Conservation (phyloP, 352 stramenopile species). For the Globisporangium mamillatum region DNA sequence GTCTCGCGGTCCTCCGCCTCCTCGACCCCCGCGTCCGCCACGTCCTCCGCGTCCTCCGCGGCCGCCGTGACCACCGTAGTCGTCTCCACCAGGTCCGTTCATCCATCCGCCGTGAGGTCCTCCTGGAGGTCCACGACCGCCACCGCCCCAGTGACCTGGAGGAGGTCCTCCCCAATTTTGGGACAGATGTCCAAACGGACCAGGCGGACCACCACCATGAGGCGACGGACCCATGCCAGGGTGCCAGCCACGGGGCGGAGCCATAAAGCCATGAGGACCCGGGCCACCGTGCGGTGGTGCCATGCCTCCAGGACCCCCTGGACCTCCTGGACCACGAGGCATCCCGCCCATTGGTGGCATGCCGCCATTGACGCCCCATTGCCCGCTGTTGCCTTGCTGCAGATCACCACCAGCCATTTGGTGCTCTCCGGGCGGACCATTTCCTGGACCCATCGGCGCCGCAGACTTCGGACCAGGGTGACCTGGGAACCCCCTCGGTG, state of each 20-base stretch:
- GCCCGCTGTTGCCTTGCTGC: constrained; percentile 24
- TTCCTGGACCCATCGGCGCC: constrained; percentile 7
- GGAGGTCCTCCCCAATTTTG: constrained; percentile 39
- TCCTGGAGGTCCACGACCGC: constrained; percentile 35
- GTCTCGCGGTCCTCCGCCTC: constrained; percentile 19
- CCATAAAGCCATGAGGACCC: constrained; percentile 49
- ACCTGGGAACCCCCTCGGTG: constrained; percentile 20
- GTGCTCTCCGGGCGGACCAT: background rate
- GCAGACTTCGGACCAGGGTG: constrained; percentile 6
- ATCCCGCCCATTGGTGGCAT: constrained; percentile 20
- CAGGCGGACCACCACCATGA: constrained; percentile 17
- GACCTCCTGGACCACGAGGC: constrained; percentile 17
- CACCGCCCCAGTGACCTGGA: constrained; percentile 42
- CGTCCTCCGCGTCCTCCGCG: constrained; percentile 31
- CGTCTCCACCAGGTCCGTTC: constrained; percentile 29
- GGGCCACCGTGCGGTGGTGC: constrained; percentile 3
- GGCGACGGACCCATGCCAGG: constrained; percentile 61
- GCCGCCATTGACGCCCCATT: background rate
- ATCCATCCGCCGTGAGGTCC: constrained; percentile 44
- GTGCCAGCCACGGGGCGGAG: constrained; percentile 61
- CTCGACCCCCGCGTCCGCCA: constrained; percentile 23
- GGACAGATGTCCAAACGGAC: constrained; percentile 30
- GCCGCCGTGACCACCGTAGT: constrained; percentile 25
- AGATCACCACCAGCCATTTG: background rate
- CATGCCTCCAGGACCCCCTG: constrained; percentile 26